Evolutionary conservation across 306 rosid genomes (phyloP).

Genomic region (Citrullus colocynthis): DNA sequence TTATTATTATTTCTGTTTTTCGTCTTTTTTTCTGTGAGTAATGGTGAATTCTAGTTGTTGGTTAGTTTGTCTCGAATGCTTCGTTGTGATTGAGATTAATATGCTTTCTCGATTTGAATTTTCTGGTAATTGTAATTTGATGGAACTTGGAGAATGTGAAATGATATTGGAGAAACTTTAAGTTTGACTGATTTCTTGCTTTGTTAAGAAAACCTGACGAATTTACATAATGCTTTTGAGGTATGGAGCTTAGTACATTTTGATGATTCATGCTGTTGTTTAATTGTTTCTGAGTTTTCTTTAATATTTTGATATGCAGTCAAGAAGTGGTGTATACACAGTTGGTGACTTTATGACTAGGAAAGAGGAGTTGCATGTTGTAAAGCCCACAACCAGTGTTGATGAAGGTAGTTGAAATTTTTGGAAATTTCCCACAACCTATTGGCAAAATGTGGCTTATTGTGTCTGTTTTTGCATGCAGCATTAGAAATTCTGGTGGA

Average conservation of each 20-base stretch:
- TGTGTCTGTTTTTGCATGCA: constrained; percentile 30
- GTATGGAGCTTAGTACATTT: no score
- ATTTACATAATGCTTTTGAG: no score
- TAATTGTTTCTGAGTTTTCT: neutral
- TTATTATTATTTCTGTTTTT: neutral
- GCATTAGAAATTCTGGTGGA: constrained; percentile 84
- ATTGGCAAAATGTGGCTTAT: constrained; percentile 4
- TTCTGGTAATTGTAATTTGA: neutral
- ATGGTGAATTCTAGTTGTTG: neutral
- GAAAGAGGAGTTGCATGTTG: constrained; percentile 60
- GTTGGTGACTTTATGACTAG: constrained; percentile 95
- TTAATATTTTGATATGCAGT: constrained; percentile 21
- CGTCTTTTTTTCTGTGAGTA: neutral
- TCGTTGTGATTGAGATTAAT: neutral
- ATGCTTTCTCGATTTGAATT: neutral
- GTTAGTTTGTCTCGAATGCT: neutral
- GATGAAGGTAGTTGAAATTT: constrained; percentile 54
- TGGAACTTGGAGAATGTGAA: neutral
- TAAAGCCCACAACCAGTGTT: constrained; percentile 76
- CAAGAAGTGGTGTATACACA: constrained; percentile 46
- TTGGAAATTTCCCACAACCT: neutral
- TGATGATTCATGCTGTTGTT: no score
- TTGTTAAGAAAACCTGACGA: no score
- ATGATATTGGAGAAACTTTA: no score
- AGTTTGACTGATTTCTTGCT: no score